Base-by-base conservation (phyloP, 306 rosid genomes). In the Pueraria montana region DNA sequence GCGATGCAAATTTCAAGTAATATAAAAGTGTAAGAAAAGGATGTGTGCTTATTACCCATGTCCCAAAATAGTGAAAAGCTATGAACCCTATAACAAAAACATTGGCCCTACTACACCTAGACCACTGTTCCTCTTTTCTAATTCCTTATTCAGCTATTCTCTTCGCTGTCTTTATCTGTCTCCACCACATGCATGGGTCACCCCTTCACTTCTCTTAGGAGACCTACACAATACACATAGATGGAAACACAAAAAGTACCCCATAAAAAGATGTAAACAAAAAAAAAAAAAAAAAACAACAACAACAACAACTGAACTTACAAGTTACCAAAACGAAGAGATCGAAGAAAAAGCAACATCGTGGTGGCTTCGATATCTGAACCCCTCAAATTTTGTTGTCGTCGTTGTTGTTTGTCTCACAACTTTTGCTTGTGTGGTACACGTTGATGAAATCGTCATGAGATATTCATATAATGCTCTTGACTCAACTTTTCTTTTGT, bases 331-430 rank as follows among this genome's bases (percentile, higher is more conserved):
- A 9, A 42, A 76, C 26, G 26, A 75, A 56, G 80, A 76, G 58
- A 76, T 59, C 71, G 18, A 76, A 59, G 27, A 42, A 56, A 75
- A 58, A 34, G 40, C 8, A 38, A 38, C 69, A 13, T 53, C 3
- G 76, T 56, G 67, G 76, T 56, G 67, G 68, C 68, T 74, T 74
- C 79, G 53, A 11, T 74, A 55, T 55, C 52, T 56, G 79, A 34
- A 7, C 79, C 79, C 48, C 8, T 36, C 50, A 74, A 18, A 2
- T 55, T 55, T 74, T 55, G 79, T 74, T 74, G 14, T 68, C 53
- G 18, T 40, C 49, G 8, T 53, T 12, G 65, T 34, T 74, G 68
- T 74, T 74, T 53, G 67, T 74, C 49, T 38, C 65, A 2, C 34
- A 53, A 32, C 49, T 74, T 34, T 74, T 74, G 32, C 46, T 27